phyloP scores from a whole-genome alignment of 2,329 filamentous ascomycete genomes.

The Fusarium coffeatum region DNA sequence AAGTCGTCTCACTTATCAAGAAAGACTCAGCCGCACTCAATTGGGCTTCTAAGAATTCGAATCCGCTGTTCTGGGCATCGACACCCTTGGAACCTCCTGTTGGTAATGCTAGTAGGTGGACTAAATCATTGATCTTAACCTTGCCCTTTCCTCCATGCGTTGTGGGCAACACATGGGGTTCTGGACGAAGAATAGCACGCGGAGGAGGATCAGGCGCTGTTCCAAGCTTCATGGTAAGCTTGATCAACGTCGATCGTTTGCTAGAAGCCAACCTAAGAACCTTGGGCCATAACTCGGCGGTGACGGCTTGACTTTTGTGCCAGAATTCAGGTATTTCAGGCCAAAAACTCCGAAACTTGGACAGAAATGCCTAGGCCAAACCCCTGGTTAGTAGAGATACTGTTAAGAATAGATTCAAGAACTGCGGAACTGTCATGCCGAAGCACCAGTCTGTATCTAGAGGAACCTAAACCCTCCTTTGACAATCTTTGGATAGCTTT shows the following conservation, averaged over 20 bases:
- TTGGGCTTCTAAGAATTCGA: slow-evolving; percentile 37
- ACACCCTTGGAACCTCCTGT: neutral
- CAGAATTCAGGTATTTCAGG: slow-evolving; percentile 54
- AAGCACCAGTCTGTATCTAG: neutral
- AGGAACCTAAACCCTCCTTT: neutral
- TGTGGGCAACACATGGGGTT: slow-evolving; percentile 13
- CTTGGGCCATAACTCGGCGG: slow-evolving; percentile 46
- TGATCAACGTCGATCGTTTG: slow-evolving; percentile 32
- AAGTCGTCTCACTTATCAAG: slow-evolving; percentile 43
- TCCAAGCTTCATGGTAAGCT: slow-evolving; percentile 43
- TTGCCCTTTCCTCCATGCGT: slow-evolving; percentile 12
- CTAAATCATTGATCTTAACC: slow-evolving; percentile 6
- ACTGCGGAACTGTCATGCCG: neutral
- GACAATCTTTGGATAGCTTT: neutral
- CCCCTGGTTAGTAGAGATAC: neutral
- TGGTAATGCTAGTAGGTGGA: slow-evolving; percentile 41
- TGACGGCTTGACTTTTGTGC: slow-evolving; percentile 47
- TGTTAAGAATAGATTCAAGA: no score
- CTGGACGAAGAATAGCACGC: slow-evolving; percentile 29
- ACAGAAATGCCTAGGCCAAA: slow-evolving; percentile 52
- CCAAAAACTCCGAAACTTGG: slow-evolving; percentile 59
- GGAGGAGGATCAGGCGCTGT: slow-evolving; percentile 26
- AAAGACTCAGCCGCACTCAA: slow-evolving; percentile 47
- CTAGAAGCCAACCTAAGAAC: slow-evolving; percentile 46
- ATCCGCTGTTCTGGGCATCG: neutral